Conservation (phyloP, 192 early-diverging fungal genomes). For the Phlyctochytrium planicorne region DNA sequence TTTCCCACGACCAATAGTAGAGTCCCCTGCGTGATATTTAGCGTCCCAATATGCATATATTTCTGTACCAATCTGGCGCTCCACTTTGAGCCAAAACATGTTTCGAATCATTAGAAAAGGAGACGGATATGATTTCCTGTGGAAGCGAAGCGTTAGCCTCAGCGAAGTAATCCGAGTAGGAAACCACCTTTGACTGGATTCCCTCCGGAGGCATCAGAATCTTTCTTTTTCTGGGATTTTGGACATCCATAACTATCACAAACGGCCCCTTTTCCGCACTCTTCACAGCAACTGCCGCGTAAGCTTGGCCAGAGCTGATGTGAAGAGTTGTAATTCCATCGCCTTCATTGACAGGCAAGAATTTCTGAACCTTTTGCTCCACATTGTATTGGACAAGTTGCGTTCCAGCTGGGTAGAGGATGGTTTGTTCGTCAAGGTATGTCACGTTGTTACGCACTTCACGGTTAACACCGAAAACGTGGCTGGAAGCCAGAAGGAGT, state of each 20-base stretch:
- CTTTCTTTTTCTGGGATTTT: conserved; percentile 34
- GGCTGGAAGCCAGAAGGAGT: too few species aligned
- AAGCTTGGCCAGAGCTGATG: conserved; percentile 16
- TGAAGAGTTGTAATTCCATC: conserved; percentile 45
- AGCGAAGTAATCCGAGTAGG: conserved; percentile 8
- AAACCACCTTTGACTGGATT: conserved; percentile 17
- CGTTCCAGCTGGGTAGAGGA: conserved; percentile 52
- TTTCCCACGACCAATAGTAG: conserved; percentile 55
- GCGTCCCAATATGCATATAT: not conserved
- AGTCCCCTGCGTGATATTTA: conserved; percentile 30
- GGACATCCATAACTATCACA: conserved; percentile 20
- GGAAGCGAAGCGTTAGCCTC: not conserved
- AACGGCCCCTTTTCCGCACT: conserved; percentile 19
- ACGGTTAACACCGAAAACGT: conserved; percentile 52
- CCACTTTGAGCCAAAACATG: conserved; percentile 46
- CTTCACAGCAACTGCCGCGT: conserved; percentile 29
- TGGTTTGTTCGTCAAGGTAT: conserved; percentile 50
- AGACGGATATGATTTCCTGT: conserved; percentile 50
- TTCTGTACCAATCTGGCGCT: conserved; percentile 29
- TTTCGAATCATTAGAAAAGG: conserved; percentile 44
- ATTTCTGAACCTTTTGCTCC: conserved; percentile 53
- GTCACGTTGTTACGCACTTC: conserved; percentile 39
- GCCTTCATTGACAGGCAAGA: conserved; percentile 45
- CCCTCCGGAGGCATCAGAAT: conserved; percentile 31
- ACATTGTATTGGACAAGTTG: conserved; percentile 53